phyloP scores from a whole-genome alignment of 2,329 filamentous ascomycete species.

The Pestalotiopsis sp. region DNA sequence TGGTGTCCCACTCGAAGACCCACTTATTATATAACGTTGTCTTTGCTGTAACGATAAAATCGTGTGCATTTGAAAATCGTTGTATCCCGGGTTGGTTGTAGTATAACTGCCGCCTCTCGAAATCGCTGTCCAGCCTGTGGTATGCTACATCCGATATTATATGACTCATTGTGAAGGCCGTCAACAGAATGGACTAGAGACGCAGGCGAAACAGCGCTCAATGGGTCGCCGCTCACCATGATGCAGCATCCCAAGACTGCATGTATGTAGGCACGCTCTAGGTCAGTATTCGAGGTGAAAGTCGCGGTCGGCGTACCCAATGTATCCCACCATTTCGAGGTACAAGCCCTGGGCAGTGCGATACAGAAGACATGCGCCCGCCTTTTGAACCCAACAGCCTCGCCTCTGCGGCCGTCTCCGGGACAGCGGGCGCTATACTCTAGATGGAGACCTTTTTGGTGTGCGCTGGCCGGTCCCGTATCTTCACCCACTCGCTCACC shows the following conservation, averaged over 20 bases:
- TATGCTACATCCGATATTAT: too few species aligned
- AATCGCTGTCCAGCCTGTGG: too few species aligned
- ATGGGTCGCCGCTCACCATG: not conserved
- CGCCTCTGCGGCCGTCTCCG: not conserved
- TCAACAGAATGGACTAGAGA: not conserved
- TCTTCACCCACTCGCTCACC: not conserved
- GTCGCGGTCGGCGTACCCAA: not conserved
- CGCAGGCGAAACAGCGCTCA: not conserved
- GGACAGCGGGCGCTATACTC: constrained; percentile 1
- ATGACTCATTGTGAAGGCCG: not conserved
- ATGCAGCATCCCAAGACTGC: not conserved
- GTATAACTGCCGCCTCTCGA: not conserved
- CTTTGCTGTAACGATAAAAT: too few species aligned
- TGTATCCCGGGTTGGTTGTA: too few species aligned
- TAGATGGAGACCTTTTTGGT: not conserved
- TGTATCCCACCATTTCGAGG: constrained; percentile 5
- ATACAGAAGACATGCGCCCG: not conserved
- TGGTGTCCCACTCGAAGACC: too few species aligned
- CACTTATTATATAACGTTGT: too few species aligned
- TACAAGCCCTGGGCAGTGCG: not conserved
- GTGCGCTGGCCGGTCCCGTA: not conserved
- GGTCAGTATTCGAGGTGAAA: too few species aligned
- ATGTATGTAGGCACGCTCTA: not conserved
- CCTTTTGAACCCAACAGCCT: constrained; percentile 6
- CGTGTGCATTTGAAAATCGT: too few species aligned